Evolutionary conservation across 371 early-diverging fungal species (phyloP).

Genomic region (Batrachochytrium dendrobatidis): DNA sequence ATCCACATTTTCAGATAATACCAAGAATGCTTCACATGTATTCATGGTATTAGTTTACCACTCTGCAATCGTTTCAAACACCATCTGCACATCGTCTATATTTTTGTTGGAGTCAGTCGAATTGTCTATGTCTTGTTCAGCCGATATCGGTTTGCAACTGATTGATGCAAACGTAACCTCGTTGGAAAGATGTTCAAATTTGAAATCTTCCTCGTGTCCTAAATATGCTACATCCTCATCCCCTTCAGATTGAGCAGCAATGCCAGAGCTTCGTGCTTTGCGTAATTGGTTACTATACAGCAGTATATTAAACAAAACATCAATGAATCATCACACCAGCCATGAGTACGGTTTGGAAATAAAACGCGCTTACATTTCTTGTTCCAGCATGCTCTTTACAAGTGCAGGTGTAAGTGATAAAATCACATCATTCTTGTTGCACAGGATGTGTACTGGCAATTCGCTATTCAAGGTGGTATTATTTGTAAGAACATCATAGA

Average conservation of each 20-base stretch:
- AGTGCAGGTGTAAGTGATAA: conserved; percentile 58
- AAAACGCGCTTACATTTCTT: conserved; percentile 58
- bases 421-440: conserved; percentile 77
- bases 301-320: neutral
- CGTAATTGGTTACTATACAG: conserved; percentile 2
- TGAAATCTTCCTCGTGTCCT: conserved; percentile 73
- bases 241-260: conserved; percentile 10
- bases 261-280: conserved; percentile 1
- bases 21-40: too few species aligned
- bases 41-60: too few species aligned
- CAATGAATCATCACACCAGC: neutral
- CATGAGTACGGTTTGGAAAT: neutral
- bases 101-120: too few species aligned
- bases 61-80: too few species aligned
- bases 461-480: conserved; percentile 39
- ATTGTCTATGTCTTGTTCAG: too few species aligned
- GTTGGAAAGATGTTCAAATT: conserved; percentile 70
- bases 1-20: too few species aligned
- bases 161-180: conserved; percentile 45
- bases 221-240: conserved; percentile 57
- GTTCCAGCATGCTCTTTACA: conserved; percentile 57
- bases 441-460: conserved; percentile 63
- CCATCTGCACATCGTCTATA: too few species aligned
- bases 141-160: conserved; percentile 4
- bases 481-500: conserved; percentile 71